Evolutionary conservation across 2,329 filamentous ascomycete species (phyloP), one percentile per base, ranked within the genome.

Genomic region (Stagonosporopsis cucurbitacearum): DNA sequence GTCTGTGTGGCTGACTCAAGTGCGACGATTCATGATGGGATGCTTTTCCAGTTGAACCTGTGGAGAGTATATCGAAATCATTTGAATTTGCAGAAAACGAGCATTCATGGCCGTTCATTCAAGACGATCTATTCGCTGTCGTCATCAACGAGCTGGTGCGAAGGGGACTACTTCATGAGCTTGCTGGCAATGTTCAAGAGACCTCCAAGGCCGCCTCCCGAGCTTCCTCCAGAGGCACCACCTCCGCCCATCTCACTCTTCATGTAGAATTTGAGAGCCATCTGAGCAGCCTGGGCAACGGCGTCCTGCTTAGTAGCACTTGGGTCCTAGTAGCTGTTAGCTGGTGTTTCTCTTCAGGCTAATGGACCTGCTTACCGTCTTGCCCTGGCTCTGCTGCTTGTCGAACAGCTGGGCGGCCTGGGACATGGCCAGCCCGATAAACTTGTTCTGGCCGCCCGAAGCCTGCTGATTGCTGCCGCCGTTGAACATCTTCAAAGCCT

Each of bases 201-300:
- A 2, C 84, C 82, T 58, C 81, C 75, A 13, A 76, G 50, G 26
- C 50, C 75, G 1, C 77, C 76, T 19, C 83, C 83, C 25, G 70
- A 71, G 17, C 68, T 65, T 25, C 70, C 66, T 26, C 78, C 72
- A 19, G 83, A 83, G 12, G 69, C 67, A n/a, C 70, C 69, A 30
- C 71, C 64, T 28, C 77, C 77, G 25, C 79, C 77, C 71, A 76
- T 76, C 73, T 92, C 83, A 66, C 84, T 86, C 84, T 96, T 93
- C 80, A 96, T 79, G 76, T 93, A 96, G 86, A 96, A 89, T 84
- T 96, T 92, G 67, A 96, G 76, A 2, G 92, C 93, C 84, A 91
- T 89, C 82, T 96, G 88, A 1, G 87, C 92, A 3, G 93, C 93
- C 74, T 87, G 81, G 72, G 89, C 86, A 42, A 97, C 80, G 45